Evolutionary conservation across 2,329 filamentous ascomycete genomes (phyloP).

Genomic region (Penicillium decumbens): DNA sequence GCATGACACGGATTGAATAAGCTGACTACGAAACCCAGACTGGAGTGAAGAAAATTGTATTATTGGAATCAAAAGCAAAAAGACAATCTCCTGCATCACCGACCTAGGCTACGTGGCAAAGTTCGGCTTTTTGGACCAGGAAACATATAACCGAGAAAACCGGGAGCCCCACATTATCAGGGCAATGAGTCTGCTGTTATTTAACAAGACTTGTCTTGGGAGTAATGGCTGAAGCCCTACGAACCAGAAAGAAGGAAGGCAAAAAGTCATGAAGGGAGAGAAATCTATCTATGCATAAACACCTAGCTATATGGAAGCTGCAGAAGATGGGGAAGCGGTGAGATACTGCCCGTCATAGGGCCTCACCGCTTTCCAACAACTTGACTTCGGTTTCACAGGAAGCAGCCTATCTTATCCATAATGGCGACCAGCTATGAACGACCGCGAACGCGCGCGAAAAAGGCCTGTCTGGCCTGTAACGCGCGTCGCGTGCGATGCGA

Average conservation of each 20-base stretch:
- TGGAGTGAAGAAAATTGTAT: neutral
- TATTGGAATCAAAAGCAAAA: too few relatives aligned
- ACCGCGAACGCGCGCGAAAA: constrained; percentile 35
- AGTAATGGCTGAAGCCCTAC: too few relatives aligned
- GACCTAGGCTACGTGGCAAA: neutral
- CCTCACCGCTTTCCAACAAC: too few relatives aligned
- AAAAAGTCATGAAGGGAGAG: too few relatives aligned
- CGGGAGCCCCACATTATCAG: neutral
- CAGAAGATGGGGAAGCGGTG: too few relatives aligned
- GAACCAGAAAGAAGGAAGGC: too few relatives aligned
- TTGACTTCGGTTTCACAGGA: neutral
- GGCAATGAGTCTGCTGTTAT: neutral
- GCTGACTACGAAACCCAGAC: neutral
- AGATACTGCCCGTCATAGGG: too few relatives aligned
- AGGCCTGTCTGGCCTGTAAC: constrained; percentile 45
- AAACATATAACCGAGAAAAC: constrained; percentile 14
- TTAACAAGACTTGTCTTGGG: neutral
- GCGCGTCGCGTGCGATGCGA: constrained; percentile 46
- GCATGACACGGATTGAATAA: neutral
- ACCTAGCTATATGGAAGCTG: too few relatives aligned
- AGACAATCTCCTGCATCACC: too few relatives aligned
- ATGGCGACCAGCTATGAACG: constrained; percentile 14
- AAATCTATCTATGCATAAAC: too few relatives aligned
- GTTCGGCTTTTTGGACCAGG: neutral
- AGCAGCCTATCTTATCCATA: constrained; percentile 15